Conservation (phyloP, 2,329 filamentous ascomycete species). For the Aspergillus fructus region DNA sequence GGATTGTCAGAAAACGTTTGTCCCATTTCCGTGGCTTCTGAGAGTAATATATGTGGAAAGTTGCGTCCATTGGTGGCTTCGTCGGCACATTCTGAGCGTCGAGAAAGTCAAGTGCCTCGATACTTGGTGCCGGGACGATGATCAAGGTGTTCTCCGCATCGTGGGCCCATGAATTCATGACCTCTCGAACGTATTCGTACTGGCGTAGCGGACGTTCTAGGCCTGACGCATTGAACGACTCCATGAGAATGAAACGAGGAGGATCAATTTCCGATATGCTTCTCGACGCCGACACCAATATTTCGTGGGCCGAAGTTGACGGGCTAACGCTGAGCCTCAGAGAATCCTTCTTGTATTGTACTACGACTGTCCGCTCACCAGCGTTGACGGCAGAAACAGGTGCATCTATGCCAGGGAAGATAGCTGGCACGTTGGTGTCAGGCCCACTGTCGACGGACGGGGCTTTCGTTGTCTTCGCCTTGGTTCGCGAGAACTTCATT, state of each 20-base stretch:
- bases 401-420: conserved; percentile 64
- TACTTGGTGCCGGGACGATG: conserved; percentile 62
- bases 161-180: conserved; percentile 89
- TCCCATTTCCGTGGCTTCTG: conserved; percentile 83
- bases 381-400: conserved; percentile 79
- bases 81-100: conserved; percentile 64
- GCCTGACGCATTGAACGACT: conserved; percentile 72
- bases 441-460: conserved; percentile 1
- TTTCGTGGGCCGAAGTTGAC: conserved; percentile 71
- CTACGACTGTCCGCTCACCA: conserved; percentile 70
- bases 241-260: conserved; percentile 68
- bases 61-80: conserved; percentile 64
- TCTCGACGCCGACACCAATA: conserved; percentile 67
- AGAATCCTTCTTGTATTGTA: conserved; percentile 69
- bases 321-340: conserved; percentile 71
- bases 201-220: conserved; percentile 78
- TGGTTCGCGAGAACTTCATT: conserved; percentile 24
- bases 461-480: conserved; percentile 10
- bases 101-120: conserved; percentile 46
- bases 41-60: conserved; percentile 75
- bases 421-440: conserved; percentile 18
- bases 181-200: conserved; percentile 82
- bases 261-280: conserved; percentile 64
- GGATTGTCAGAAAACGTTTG: conserved; percentile 76
- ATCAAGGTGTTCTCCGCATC: conserved; percentile 75